Base-by-base conservation (phyloP, 352 stramenopile species). In the Saprolegnia diclina region DNA sequence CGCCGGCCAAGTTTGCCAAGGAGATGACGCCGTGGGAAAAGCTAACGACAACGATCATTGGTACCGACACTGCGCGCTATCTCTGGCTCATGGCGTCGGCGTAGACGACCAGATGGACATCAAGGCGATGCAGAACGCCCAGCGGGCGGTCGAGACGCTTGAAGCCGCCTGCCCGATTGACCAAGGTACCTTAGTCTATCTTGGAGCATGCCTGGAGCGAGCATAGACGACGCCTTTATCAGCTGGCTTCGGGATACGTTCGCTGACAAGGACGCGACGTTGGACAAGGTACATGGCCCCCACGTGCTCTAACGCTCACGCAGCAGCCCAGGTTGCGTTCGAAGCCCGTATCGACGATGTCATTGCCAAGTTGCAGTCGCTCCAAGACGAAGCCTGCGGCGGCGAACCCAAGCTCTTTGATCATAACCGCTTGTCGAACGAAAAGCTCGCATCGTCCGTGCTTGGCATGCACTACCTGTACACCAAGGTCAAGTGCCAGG, bases 41-140 rank as follows among this genome's bases (percentile, higher is more conserved):
- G 14, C 55, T 66, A 18, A 40, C 57, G 29, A 48, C 22, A 4
- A 56, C 57, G 11, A 40, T 66, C n/a, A 66, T 66, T 45, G 57
- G 57, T 66, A 53, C 29, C 57, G 32, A 11, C 57, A 21, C 56
- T 29, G 11, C 35, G 26, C 21, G 10, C 55, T 63, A 0, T 24
- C 16, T 26, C 32, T 29, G 16, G 13, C 40, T 22, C 24, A 22
- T 29, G 5, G 21, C 5, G 4, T 63, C 21, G 42, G 13, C 24
- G 40, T 55, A 66, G 57, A 66, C 16, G 57, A 66, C 50, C 57
- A 66, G 38, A 37, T 66, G 7, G 57, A 66, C 37, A 66, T 66
- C 57, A 66, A 66, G 44, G 42, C 57, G 57, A 19, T 66, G 3
- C 18, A 48, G 7, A 66, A 66, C 29, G 57, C 53, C 42, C 48